Percentiles rank a stretch among this genome's conserved stretches.
phyloP scores from a whole-genome alignment of 2,329 filamentous ascomycete species.

The Anthostomella pinea region DNA sequence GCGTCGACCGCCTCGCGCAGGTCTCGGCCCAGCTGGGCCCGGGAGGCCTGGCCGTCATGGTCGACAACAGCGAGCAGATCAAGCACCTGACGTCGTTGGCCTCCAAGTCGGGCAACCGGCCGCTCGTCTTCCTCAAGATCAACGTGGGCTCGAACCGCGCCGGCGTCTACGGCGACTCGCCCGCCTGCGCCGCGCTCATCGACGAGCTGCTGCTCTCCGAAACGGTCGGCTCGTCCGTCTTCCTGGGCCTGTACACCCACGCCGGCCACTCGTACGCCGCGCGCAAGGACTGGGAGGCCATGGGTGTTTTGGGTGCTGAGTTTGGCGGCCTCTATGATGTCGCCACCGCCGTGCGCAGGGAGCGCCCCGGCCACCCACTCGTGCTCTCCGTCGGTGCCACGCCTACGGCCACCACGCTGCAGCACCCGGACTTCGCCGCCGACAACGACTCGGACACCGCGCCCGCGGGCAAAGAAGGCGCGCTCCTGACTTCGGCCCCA shows the following conservation, averaged over 20 bases:
- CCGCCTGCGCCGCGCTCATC: conserved; percentile 46
- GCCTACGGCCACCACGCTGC: conserved; percentile 66
- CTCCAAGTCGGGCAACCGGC: conserved; percentile 41
- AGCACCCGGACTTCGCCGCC: conserved; percentile 45
- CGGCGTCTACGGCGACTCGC: conserved; percentile 55
- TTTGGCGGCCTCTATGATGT: conserved; percentile 52
- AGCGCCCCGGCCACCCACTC: conserved; percentile 31
- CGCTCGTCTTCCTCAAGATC: conserved; percentile 67
- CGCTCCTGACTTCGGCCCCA: conserved; percentile 25
- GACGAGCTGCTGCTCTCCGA: conserved; percentile 42
- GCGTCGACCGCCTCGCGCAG: conserved; percentile 55
- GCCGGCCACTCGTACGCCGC: conserved; percentile 68
- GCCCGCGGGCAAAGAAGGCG: conserved; percentile 23
- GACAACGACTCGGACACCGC: conserved; percentile 19
- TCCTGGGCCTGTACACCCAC: conserved; percentile 71
- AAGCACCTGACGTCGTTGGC: conserved; percentile 41
- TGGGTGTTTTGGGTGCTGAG: conserved; percentile 47
- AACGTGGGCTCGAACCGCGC: conserved; percentile 72
- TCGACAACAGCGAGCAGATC: conserved; percentile 67
- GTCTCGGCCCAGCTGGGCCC: conserved; percentile 56
- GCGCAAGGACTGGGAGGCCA: conserved; percentile 52
- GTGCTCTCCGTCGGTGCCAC: conserved; percentile 73
- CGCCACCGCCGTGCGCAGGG: conserved; percentile 33
- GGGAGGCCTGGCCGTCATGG: conserved; percentile 58
- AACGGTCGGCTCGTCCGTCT: conserved; percentile 32